Percentiles rank a stretch among this genome's conserved stretches.
These are phyloP conservation scores for Protea cynaroides DNA, from an alignment of 164 flowering plant genomes.

Conservation along the genomic window DNA sequence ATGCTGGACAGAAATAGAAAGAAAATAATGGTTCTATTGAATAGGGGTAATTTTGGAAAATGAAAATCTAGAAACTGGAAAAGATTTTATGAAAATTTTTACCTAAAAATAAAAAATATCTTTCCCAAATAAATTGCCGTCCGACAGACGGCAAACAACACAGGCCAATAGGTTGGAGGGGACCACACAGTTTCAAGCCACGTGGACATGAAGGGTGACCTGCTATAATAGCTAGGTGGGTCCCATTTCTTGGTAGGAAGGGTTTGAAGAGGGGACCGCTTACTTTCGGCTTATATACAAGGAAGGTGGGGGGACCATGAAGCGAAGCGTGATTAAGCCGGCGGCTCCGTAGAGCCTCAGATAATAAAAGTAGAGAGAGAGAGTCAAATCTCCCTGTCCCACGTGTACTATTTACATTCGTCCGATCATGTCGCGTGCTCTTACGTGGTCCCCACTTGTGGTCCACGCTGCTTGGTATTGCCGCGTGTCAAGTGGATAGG, in stretches of 20 bases:
- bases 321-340: conserved; percentile 25
- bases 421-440: conserved; percentile 21
- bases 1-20: neutral
- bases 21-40: neutral
- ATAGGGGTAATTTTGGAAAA: neutral
- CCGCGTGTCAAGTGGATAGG: conserved; percentile 25
- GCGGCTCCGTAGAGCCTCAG: conserved; percentile 25
- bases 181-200: conserved; percentile 3
- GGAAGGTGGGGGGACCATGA: neutral
- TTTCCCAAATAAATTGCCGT: neutral
- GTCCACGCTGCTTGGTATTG: conserved; percentile 19
- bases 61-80: neutral
- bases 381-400: conserved; percentile 18
- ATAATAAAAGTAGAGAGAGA: neutral
- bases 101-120: too few species aligned
- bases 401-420: conserved; percentile 22
- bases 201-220: neutral
- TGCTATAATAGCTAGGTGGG: neutral
- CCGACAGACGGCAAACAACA: conserved; percentile 10
- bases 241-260: neutral
- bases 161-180: neutral
- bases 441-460: conserved; percentile 21
- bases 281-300: neutral
- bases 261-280: conserved; percentile 5
- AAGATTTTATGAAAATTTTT: too few species aligned